These are phyloP conservation scores for Apium graveolens DNA, from an alignment of 129 eudicot genomes.

Conservation along the genomic window DNA sequence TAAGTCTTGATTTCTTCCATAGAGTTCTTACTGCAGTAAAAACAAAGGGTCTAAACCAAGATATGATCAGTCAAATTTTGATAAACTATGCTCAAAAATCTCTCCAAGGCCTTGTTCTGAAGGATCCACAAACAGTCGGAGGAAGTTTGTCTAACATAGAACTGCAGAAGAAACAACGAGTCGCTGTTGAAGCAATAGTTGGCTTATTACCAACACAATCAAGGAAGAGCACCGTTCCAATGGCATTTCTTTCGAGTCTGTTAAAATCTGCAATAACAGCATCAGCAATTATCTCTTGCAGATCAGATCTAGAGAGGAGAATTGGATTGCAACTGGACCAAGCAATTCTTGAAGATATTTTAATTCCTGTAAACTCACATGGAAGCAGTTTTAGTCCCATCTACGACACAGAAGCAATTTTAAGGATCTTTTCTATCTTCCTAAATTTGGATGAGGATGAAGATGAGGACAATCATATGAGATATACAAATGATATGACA, in stretches of 20 bases:
- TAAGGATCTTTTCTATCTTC: slow-evolving; percentile 80
- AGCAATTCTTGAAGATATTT: slow-evolving; percentile 91
- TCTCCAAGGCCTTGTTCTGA: slow-evolving; percentile 57
- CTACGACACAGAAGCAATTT: slow-evolving; percentile 69
- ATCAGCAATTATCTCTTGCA: slow-evolving; percentile 68
- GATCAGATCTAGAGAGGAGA: slow-evolving; percentile 85
- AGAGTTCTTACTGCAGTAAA: slow-evolving; percentile 71
- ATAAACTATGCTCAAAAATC: slow-evolving; percentile 85
- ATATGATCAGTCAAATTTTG: slow-evolving; percentile 62
- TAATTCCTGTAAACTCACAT: slow-evolving; percentile 59
- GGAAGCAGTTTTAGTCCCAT: slow-evolving; percentile 54
- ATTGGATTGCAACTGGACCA: slow-evolving; percentile 89
- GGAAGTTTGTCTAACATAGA: slow-evolving; percentile 54
- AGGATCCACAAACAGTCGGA: slow-evolving; percentile 49
- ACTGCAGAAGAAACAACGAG: slow-evolving; percentile 65
- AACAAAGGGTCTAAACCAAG: slow-evolving; percentile 83
- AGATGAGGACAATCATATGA: slow-evolving; percentile 54
- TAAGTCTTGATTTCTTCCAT: slow-evolving; percentile 73
- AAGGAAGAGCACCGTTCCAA: slow-evolving; percentile 82
- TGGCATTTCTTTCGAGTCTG: slow-evolving; percentile 89
- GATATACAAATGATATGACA: slow-evolving; percentile 52
- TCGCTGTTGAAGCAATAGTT: slow-evolving; percentile 63
- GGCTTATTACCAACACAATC: slow-evolving; percentile 76
- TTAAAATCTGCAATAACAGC: slow-evolving; percentile 62
- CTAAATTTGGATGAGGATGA: slow-evolving; percentile 52